Percentiles rank a stretch among this genome's conserved stretches.
Evolutionary conservation across 2,329 filamentous ascomycete species (phyloP).

Genomic region (Zymoseptoria tritici): DNA sequence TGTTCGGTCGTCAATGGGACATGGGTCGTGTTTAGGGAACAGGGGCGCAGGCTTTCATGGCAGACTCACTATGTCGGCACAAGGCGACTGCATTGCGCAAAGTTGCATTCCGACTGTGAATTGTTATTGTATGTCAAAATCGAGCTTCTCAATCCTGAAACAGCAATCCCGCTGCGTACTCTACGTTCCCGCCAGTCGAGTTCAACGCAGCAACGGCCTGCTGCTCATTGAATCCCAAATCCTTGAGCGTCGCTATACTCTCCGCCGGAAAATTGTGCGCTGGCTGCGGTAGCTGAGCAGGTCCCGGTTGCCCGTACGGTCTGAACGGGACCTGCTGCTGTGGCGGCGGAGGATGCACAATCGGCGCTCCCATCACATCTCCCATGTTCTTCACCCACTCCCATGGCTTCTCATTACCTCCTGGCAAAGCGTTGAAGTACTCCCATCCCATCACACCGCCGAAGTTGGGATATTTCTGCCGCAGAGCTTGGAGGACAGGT

Average conservation of each 20-base stretch:
- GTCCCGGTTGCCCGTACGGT: constrained; percentile 21
- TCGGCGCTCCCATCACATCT: constrained; percentile 26
- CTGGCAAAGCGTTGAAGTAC: constrained; percentile 76
- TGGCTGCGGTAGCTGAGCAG: constrained; percentile 26
- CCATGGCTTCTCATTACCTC: constrained; percentile 58
- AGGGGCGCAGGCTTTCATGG: too few relatives aligned
- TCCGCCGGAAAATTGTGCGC: constrained; percentile 35
- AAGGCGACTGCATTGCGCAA: too few relatives aligned
- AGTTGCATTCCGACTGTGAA: too few relatives aligned
- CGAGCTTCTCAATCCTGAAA: too few relatives aligned
- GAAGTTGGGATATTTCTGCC: constrained; percentile 58
- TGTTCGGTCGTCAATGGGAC: too few relatives aligned
- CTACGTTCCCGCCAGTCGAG: constrained; percentile 43
- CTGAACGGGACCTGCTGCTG: constrained; percentile 26
- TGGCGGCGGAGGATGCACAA: constrained; percentile 12
- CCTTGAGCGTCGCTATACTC: constrained; percentile 36
- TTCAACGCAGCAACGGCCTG: constrained; percentile 44
- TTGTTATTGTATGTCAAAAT: too few relatives aligned
- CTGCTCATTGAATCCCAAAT: constrained; percentile 39
- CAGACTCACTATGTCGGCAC: too few relatives aligned
- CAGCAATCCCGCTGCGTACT: constrained; percentile 42
- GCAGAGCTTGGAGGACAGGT: constrained; percentile 50
- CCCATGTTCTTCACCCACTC: constrained; percentile 70
- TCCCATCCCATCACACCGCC: constrained; percentile 94
- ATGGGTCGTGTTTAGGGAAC: neutral